Evolutionary conservation across 805 yeast species (phyloP).

Genomic region (Zygoascus flipseniorum): DNA sequence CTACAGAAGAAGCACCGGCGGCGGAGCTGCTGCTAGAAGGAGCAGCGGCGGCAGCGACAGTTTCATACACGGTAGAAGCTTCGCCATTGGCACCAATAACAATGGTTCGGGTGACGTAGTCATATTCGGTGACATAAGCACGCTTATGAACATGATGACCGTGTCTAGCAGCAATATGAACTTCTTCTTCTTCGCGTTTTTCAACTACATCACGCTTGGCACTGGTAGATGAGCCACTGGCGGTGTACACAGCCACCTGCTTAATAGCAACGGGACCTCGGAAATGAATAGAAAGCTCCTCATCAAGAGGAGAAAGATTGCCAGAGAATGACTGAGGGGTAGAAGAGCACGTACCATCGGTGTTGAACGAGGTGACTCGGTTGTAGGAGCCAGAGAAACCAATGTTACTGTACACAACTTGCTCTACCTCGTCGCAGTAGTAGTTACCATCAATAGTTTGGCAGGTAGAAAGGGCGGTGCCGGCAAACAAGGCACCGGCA

Average conservation of each 20-base stretch:
- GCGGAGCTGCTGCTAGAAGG: neutral
- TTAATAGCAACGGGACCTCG: slow-evolving; percentile 78
- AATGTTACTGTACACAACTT: slow-evolving; percentile 58
- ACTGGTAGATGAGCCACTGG: slow-evolving; percentile 32
- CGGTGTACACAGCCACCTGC: slow-evolving; percentile 67
- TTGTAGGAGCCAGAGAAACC: slow-evolving; percentile 81
- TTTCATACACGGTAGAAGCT: neutral
- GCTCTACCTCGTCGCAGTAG: slow-evolving; percentile 68
- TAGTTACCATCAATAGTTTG: slow-evolving; percentile 56
- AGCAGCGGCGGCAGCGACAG: slow-evolving; percentile 3
- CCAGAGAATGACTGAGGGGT: slow-evolving; percentile 48
- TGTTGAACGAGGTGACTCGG: slow-evolving; percentile 73
- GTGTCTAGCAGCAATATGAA: slow-evolving; percentile 14
- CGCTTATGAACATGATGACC: slow-evolving; percentile 39
- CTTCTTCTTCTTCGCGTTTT: slow-evolving; percentile 1
- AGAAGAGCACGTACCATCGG: slow-evolving; percentile 59
- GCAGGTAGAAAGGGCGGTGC: slow-evolving; percentile 7
- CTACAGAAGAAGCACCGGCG: neutral
- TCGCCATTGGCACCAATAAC: slow-evolving; percentile 11
- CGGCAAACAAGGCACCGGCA: neutral
- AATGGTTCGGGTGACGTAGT: slow-evolving; percentile 44
- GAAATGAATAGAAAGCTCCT: slow-evolving; percentile 81
- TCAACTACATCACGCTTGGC: slow-evolving; percentile 39
- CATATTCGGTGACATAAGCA: slow-evolving; percentile 67
- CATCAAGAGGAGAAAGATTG: slow-evolving; percentile 67